A percentile compares a stretch with the other conserved stretches of the same genome.
phyloP scores from a whole-genome alignment of 371 early-diverging fungal genomes.

The Apophysomyces sp. region DNA sequence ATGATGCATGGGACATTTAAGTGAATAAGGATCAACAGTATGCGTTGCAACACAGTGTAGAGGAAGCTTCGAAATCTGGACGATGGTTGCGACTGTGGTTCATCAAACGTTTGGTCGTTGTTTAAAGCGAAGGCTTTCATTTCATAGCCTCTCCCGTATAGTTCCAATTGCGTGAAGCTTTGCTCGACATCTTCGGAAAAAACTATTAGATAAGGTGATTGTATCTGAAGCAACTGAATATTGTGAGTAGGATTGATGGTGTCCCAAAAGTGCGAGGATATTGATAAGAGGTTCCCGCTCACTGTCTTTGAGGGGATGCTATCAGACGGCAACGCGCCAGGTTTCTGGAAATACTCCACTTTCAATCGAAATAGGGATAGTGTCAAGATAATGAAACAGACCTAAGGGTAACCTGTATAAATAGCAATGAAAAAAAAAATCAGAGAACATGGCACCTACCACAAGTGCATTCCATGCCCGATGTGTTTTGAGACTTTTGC shows the following conservation, averaged over 20 bases:
- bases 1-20: conserved; percentile 29
- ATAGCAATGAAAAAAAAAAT: background rate
- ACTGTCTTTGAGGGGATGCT: background rate
- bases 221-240: conserved; percentile 18
- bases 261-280: conserved; percentile 29
- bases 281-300: background rate
- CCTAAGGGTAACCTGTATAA: conserved; percentile 6
- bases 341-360: background rate
- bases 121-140: conserved; percentile 10
- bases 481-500: conserved; percentile 34
- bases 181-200: conserved; percentile 8
- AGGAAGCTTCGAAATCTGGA: conserved; percentile 18
- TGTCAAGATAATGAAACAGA: conserved; percentile 22
- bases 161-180: background rate
- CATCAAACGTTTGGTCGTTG: background rate
- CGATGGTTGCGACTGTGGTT: conserved; percentile 8
- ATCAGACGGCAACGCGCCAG: background rate
- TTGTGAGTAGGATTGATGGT: conserved; percentile 30
- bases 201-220: conserved; percentile 17
- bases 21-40: conserved; percentile 10
- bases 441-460: conserved; percentile 14
- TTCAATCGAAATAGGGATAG: conserved; percentile 19
- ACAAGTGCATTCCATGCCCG: conserved; percentile 27
- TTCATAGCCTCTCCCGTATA: conserved; percentile 6
- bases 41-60: conserved; percentile 12